Percentiles rank a stretch among this genome's conserved stretches.
These are phyloP conservation scores for Dryas alaskensis DNA, from an alignment of 306 rosid species.

Conservation along the genomic window DNA sequence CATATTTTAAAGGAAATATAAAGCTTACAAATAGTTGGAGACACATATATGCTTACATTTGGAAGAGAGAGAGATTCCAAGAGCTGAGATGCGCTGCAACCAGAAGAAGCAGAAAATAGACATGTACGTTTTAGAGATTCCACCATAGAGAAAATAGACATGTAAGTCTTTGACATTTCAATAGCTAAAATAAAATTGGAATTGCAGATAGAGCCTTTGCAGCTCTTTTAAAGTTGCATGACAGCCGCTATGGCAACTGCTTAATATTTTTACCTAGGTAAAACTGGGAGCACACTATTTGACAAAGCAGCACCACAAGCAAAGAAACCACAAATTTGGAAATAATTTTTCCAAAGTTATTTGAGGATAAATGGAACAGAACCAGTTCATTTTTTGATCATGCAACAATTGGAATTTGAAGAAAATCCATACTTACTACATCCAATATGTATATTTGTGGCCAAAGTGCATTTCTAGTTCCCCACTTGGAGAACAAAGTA, in stretches of 20 bases:
- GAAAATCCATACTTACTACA: conserved; percentile 5
- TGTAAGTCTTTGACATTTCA: conserved; percentile 10
- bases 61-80: conserved; percentile 86
- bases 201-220: neutral
- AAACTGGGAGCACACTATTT: neutral
- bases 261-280: neutral
- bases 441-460: conserved; percentile 32
- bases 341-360: conserved; percentile 18
- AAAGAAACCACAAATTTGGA: conserved; percentile 14
- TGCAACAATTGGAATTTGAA: conserved; percentile 11
- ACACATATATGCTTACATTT: conserved; percentile 52
- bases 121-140: conserved; percentile 11
- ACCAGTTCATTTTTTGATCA: conserved; percentile 10
- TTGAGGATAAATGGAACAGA: conserved; percentile 21
- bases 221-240: neutral
- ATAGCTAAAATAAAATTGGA: conserved; percentile 2
- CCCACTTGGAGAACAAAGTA: conserved; percentile 34
- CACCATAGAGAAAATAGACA: conserved; percentile 28
- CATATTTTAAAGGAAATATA: neutral
- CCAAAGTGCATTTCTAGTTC: conserved; percentile 30
- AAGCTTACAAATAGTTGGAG: conserved; percentile 24
- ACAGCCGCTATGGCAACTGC: neutral
- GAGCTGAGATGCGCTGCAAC: conserved; percentile 87
- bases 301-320: conserved; percentile 14
- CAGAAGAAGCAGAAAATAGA: conserved; percentile 42